Base-by-base conservation (phyloP, 768 basidiomycete species). In the Trametes meyenii region DNA sequence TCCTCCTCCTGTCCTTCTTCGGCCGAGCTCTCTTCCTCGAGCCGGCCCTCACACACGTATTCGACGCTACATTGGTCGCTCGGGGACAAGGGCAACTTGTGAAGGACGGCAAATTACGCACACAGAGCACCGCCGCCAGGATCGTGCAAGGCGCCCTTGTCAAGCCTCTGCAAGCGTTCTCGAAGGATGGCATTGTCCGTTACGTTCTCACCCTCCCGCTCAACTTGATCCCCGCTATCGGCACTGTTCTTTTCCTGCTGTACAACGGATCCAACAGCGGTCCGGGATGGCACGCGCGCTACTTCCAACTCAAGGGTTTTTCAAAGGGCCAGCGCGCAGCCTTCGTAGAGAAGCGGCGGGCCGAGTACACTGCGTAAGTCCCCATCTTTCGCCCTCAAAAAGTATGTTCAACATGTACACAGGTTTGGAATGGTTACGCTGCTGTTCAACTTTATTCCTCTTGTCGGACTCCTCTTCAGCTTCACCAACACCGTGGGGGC, bases 401-500 rank as follows among this genome's bases (percentile, higher is more conserved):
- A 44, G 36, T 26, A 29, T 45, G 26, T 45, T 45, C 10, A 45
- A 45, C 44, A 23, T 17, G 44, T n/a, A 6, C 26, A 10, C 62
- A 81, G 86, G 5, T 85, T 89, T 70, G 88, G 88, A 3, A 80
- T 81, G 23, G 75, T 78, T n/a, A 81, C 86, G 0, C 75, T 87
- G 53, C 75, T 81, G 5, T 74, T 90, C 57, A 84, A 83, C 67
- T 77, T 90, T 48, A 73, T 90, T 46, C 89, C 89, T 2, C 69
- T 87, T 21, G 75, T 81, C 38, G 84, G 85, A 4, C 80, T 87
- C 36, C 68, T 86, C 29, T 87, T 88, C 72, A 79, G 74, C 43
- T 81, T 88, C 69, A 86, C 86, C 0, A 84, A 82, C 21, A 81
- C 84, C 1, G 83, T 88, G 23, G 89, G 89, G 23, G 88, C 87